Base-by-base conservation (phyloP, 495 filamentous ascomycete genomes). In the Cercophora newfieldiana region DNA sequence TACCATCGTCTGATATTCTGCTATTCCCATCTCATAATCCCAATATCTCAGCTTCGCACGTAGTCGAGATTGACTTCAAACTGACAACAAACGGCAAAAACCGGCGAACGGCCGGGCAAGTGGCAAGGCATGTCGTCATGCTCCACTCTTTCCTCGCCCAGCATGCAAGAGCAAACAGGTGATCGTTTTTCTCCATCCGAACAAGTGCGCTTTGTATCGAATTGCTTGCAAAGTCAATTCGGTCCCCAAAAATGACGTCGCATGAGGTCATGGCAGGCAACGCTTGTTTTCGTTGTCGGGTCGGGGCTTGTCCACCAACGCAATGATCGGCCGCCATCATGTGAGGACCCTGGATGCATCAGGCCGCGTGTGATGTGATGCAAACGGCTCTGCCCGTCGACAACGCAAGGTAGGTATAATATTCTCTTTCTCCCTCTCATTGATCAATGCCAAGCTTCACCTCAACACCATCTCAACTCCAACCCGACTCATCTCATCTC, bases 201-300 rank as follows among this genome's bases (percentile, higher is more conserved):
- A 19, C 50, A 14, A 7, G 18, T 51, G 19, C 2, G 50, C 50
- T 53, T 53, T 53, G 50, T 44, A 14, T 44, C 10, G 12, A 44
- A 44, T 2, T 44, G 12, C 37, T 4, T 14, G 3, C 2, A 44
- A 5, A 44, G 37, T 2, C 37, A 14, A 22, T 8, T 14, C 1
- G 2, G 10, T 26, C 54, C 54, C 22, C 10, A 8, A 53, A 57
- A 57, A 64, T 68, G 66, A 68, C 66, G 66, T 61, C 10, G 29
- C 16, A 61, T 68, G 66, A 68, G 55, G 63, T 68, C 66, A 68
- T 60, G 1, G n/a, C 50, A 7, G 21, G 12, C 50, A 19, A 44
- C 54, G 26, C 54, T 26, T 26, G 24, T 53, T 53, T 26, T 22
- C 50, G 50, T 22, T 7, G 18, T 24, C 50, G 14, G 22, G 8